Percentiles rank a stretch among this genome's conserved stretches.
These are phyloP conservation scores for Nicotiana knightiana DNA, from an alignment of 257 asterid species.

Conservation along the genomic window DNA sequence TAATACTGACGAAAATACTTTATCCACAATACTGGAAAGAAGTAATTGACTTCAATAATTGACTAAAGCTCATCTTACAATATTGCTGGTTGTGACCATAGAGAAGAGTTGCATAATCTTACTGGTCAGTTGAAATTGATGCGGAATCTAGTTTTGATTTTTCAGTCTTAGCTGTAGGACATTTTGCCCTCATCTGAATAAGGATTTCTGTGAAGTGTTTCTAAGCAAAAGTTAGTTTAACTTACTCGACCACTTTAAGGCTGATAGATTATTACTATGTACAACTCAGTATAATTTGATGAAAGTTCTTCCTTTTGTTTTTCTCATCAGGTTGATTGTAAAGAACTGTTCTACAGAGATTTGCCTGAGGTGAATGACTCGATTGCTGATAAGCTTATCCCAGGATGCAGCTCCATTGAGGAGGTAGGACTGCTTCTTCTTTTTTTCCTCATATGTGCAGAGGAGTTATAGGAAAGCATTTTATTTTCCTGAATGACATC, in stretches of 20 bases:
- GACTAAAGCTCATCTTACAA: too few species aligned
- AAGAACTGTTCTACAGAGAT: slow-evolving; percentile 50
- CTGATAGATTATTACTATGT: not conserved
- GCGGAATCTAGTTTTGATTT: not conserved
- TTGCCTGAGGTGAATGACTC: slow-evolving; percentile 59
- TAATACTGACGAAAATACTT: too few species aligned
- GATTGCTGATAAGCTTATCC: slow-evolving; percentile 67
- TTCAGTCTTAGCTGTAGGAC: not conserved
- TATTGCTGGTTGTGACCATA: too few species aligned
- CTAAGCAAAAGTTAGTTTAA: not conserved
- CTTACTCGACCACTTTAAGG: not conserved
- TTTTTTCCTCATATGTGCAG: not conserved
- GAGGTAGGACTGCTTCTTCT: slow-evolving; percentile 39
- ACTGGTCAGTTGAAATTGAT: not conserved
- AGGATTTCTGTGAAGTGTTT: not conserved
- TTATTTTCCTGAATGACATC: not conserved
- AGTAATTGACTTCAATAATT: too few species aligned
- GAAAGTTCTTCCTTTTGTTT: not conserved
- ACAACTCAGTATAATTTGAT: not conserved
- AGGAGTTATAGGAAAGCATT: not conserved
- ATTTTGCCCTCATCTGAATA: not conserved
- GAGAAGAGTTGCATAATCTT: not conserved
- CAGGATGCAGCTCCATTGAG: slow-evolving; percentile 70
- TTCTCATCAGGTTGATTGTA: slow-evolving; percentile 65
- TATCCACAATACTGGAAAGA: too few species aligned